Conservation (phyloP, 192 early-diverging fungal genomes). For the Glomus cerebriforme region DNA sequence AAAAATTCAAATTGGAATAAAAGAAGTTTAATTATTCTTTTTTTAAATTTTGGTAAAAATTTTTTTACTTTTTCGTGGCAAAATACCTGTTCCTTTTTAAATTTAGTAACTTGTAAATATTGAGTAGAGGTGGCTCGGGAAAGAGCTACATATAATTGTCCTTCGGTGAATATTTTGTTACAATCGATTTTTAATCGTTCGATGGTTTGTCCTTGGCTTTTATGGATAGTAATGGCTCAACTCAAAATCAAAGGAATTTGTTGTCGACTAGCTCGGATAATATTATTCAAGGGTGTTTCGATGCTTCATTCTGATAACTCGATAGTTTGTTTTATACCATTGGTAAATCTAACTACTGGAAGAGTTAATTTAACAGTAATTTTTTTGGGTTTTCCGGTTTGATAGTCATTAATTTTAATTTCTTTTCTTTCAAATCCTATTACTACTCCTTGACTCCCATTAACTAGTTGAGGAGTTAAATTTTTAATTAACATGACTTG, state of each 20-base stretch:
- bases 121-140: neutral
- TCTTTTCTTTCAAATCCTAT: constrained; percentile 41
- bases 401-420: neutral
- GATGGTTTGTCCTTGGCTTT: constrained; percentile 22
- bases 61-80: neutral
- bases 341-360: neutral
- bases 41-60: neutral
- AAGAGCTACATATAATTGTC: constrained; percentile 23
- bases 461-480: constrained; percentile 65
- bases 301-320: neutral
- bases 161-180: neutral
- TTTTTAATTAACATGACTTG: constrained; percentile 88
- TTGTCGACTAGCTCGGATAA: neutral
- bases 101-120: neutral
- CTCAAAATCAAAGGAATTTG: constrained; percentile 20
- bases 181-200: constrained; percentile 11
- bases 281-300: neutral
- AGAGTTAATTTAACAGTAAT: too few species aligned
- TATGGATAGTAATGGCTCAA: constrained; percentile 30
- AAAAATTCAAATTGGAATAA: too few species aligned
- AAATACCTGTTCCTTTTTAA: neutral
- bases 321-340: neutral
- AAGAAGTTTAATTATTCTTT: too few species aligned
- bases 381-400: too few species aligned
- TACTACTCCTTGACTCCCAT: constrained; percentile 72